Evolutionary conservation across 2,329 filamentous ascomycete genomes (phyloP).

Genomic region (Trichophaea hybrida): DNA sequence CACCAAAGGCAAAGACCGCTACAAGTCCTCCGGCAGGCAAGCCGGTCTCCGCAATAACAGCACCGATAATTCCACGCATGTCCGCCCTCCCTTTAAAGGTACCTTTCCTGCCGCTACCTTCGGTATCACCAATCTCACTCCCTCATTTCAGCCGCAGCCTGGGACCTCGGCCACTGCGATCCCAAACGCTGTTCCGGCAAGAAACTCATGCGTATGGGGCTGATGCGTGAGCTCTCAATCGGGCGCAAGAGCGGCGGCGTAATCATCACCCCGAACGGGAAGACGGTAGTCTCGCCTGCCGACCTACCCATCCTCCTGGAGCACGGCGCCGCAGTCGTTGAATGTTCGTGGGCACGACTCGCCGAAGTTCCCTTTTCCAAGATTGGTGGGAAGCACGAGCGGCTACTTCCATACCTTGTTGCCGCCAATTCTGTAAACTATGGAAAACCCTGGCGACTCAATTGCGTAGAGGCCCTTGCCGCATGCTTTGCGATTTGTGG

Average conservation of each 20-base stretch:
- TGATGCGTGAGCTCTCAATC: slow-evolving; percentile 85
- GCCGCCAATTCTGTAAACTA: slow-evolving; percentile 97
- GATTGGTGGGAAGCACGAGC: slow-evolving; percentile 86
- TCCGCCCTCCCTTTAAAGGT: slow-evolving; percentile 30
- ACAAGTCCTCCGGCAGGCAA: slow-evolving; percentile 8
- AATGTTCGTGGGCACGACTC: slow-evolving; percentile 91
- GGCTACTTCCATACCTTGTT: slow-evolving; percentile 83
- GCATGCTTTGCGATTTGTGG: slow-evolving; percentile 90
- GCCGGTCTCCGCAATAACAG: slow-evolving; percentile 7
- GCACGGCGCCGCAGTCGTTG: slow-evolving; percentile 86
- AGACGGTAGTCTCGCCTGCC: slow-evolving; percentile 66
- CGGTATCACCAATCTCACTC: neutral
- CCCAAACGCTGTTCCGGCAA: slow-evolving; percentile 94
- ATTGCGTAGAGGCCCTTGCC: slow-evolving; percentile 88
- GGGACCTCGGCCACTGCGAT: slow-evolving; percentile 96
- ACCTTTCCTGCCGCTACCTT: neutral
- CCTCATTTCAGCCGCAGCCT: slow-evolving; percentile 33
- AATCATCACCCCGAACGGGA: slow-evolving; percentile 87
- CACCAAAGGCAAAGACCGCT: slow-evolving; percentile 12
- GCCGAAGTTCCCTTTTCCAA: slow-evolving; percentile 79
- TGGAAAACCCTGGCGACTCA: slow-evolving; percentile 83
- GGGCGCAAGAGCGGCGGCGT: slow-evolving; percentile 87
- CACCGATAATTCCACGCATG: neutral
- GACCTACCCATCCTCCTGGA: slow-evolving; percentile 71
- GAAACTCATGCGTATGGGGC: slow-evolving; percentile 73